Conservation (phyloP, 2,329 filamentous ascomycete species). For the Cladosporium sphaerospermum region DNA sequence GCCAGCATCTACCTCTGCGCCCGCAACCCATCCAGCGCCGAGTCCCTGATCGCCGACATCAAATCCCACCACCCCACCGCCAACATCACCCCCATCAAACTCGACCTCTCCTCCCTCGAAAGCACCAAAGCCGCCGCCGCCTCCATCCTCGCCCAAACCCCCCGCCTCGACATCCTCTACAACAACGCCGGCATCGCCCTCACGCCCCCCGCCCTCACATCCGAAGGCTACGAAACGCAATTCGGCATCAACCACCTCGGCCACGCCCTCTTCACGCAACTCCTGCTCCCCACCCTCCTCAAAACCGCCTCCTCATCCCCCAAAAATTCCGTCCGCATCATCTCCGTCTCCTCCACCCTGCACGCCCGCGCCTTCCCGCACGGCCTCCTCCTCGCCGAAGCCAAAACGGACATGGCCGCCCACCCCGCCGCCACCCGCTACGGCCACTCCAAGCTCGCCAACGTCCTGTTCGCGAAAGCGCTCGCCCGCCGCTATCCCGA, state of each 20-base stretch:
- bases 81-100: constrained; percentile 38
- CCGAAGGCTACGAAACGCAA: constrained; percentile 23
- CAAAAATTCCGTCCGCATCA: constrained; percentile 40
- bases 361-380: constrained; percentile 10
- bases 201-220: constrained; percentile 20
- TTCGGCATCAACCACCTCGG: constrained; percentile 25
- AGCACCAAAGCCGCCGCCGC: constrained; percentile 42
- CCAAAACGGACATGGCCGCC: constrained; percentile 33
- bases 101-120: constrained; percentile 47
- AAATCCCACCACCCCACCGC: constrained; percentile 30
- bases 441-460: constrained; percentile 46
- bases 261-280: constrained; percentile 24
- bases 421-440: constrained; percentile 36
- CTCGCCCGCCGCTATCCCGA: constrained; percentile 40
- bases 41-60: constrained; percentile 36
- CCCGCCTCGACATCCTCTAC: constrained; percentile 32
- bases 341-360: constrained; percentile 35
- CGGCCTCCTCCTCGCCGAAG: constrained; percentile 30
- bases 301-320: constrained; percentile 33
- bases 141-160: constrained; percentile 32
- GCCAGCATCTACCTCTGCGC: constrained; percentile 43
- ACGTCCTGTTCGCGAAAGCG: constrained; percentile 41
- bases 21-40: constrained; percentile 38
- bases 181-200: constrained; percentile 24
- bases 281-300: constrained; percentile 30